These are phyloP conservation scores for Wickerhamiella domercqiae DNA, from an alignment of 805 yeast species.

Conservation along the genomic window DNA sequence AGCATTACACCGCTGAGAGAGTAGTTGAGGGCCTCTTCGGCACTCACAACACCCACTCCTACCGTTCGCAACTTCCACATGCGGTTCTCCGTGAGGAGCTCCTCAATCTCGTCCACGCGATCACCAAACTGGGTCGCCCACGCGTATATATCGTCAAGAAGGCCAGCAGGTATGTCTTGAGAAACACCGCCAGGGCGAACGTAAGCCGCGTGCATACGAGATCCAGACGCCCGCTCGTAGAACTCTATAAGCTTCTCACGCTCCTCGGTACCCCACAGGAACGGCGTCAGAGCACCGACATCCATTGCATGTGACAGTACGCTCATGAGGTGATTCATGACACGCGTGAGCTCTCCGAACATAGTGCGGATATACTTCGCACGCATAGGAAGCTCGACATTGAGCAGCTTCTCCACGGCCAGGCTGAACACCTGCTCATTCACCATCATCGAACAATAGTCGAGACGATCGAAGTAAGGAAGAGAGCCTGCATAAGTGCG, in stretches of 20 bases:
- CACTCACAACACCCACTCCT: conserved; percentile 65
- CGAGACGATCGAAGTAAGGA: conserved; percentile 79
- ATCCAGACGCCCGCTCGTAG: conserved; percentile 81
- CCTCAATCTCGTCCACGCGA: conserved; percentile 81
- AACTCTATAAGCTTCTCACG: conserved; percentile 87
- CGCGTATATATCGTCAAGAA: conserved; percentile 82
- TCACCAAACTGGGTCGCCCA: conserved; percentile 95
- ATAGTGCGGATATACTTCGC: conserved; percentile 73
- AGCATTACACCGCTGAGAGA: conserved; percentile 77
- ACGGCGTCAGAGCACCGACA: conserved; percentile 87
- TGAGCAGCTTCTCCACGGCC: conserved; percentile 72
- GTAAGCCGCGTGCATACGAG: conserved; percentile 77
- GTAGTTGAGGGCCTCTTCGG: conserved; percentile 76
- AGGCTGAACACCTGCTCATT: conserved; percentile 73
- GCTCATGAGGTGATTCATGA: conserved; percentile 75
- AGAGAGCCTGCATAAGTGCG: conserved; percentile 79
- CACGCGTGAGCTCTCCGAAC: conserved; percentile 76
- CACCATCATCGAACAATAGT: conserved; percentile 77
- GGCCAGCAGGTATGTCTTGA: conserved; percentile 73
- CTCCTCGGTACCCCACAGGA: conserved; percentile 89
- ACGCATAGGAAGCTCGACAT: conserved; percentile 72
- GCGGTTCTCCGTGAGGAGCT: conserved; percentile 75
- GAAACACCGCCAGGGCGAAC: conserved; percentile 87
- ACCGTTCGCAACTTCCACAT: conserved; percentile 82
- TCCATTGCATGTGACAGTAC: conserved; percentile 83